A percentile compares a stretch with the other conserved stretches of the same genome.
Conservation (phyloP, 306 rosid species). For the Mimosa pudica region DNA sequence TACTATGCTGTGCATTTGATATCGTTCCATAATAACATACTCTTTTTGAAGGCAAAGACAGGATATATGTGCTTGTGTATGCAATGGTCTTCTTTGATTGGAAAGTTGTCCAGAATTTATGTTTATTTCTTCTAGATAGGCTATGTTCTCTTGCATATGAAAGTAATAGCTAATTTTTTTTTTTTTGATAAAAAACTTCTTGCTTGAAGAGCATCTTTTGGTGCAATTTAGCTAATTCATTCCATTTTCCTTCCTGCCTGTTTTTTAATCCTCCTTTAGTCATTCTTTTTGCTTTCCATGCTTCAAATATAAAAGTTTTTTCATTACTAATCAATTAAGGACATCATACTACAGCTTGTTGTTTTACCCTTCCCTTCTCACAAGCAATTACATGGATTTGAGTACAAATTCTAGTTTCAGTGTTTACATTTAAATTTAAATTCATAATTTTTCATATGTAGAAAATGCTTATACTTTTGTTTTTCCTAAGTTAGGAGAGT, state of each 20-base stretch:
- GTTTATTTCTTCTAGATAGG: not conserved
- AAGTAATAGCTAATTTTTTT: not conserved
- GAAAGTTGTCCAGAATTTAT: not conserved
- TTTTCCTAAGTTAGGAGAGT: not conserved
- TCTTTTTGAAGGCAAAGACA: not conserved
- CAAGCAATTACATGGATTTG: constrained; percentile 22
- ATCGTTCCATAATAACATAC: not conserved
- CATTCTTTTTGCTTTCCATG: not conserved
- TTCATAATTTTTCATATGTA: not conserved
- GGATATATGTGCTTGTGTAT: not conserved
- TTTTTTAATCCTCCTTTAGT: not conserved
- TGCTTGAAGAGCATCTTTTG: not conserved
- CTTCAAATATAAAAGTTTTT: constrained; percentile 9
- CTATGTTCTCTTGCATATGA: constrained; percentile 16
- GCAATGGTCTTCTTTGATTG: constrained; percentile 2
- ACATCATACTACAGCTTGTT: constrained; percentile 6
- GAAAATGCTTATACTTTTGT: not conserved
- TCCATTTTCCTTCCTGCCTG: not conserved
- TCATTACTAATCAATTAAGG: not conserved
- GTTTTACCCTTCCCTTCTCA: not conserved
- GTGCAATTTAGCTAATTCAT: not conserved
- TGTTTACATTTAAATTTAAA: constrained; percentile 8
- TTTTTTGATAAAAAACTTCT: not conserved
- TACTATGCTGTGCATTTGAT: not conserved
- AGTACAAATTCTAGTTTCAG: constrained; percentile 22